phyloP scores from a whole-genome alignment of 768 basidiomycete genomes.

The Basidioascus undulatus region DNA sequence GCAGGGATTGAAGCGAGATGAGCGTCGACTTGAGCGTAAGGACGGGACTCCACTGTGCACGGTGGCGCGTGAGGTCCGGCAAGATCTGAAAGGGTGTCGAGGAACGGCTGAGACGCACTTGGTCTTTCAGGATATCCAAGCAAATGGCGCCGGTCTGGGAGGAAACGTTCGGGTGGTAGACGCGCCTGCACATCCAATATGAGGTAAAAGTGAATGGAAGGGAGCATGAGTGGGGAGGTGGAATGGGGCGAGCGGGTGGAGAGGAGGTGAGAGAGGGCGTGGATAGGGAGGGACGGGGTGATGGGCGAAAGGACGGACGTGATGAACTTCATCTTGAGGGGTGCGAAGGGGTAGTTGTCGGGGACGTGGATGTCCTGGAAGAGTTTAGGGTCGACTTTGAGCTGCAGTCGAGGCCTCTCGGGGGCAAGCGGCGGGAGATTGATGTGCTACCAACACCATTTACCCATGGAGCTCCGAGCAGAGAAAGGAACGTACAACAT shows the following conservation, averaged over 20 bases:
- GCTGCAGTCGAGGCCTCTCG: no score
- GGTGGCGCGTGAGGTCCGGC: slow-evolving; percentile 21
- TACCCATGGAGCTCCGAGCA: no score
- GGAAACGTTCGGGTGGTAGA: slow-evolving; percentile 88
- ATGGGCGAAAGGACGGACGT: slow-evolving; percentile 22
- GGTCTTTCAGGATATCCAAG: slow-evolving; percentile 33
- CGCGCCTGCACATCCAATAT: slow-evolving; percentile 25
- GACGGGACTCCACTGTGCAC: slow-evolving; percentile 89
- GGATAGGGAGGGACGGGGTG: background rate
- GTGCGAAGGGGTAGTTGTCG: slow-evolving; percentile 28
- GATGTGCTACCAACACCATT: no score
- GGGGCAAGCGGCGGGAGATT: no score
- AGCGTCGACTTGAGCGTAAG: slow-evolving; percentile 87
- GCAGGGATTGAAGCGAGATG: slow-evolving; percentile 75
- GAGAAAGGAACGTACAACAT: no score
- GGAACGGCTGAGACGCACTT: slow-evolving; percentile 15
- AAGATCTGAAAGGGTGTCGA: background rate
- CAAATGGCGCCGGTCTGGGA: slow-evolving; percentile 88
- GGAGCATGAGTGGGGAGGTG: no score
- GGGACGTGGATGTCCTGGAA: background rate
- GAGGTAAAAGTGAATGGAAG: background rate
- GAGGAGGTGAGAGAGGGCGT: no score
- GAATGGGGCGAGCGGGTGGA: no score
- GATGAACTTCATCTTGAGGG: slow-evolving; percentile 95
- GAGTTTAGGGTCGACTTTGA: no score